These are phyloP conservation scores for Elsinoe necatrix DNA, from an alignment of 2,329 filamentous ascomycete species.

Conservation along the genomic window DNA sequence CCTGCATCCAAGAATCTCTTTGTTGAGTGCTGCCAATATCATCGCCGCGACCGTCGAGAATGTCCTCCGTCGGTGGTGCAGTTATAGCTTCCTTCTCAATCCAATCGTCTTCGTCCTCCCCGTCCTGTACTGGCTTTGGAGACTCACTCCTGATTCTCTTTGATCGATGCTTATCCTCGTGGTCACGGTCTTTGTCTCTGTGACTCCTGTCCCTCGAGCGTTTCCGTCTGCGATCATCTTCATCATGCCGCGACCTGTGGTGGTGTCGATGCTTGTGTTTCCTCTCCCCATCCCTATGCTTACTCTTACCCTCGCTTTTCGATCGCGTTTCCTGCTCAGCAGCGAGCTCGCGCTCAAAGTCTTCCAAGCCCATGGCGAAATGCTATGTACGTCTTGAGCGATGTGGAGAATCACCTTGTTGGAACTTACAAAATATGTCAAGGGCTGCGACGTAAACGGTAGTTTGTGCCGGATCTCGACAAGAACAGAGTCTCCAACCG, in stretches of 20 bases:
- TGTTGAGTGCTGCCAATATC: slow-evolving; percentile 39
- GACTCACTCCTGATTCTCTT: slow-evolving; percentile 25
- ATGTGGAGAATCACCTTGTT: background rate
- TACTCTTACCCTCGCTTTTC: slow-evolving; percentile 37
- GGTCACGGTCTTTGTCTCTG: slow-evolving; percentile 39
- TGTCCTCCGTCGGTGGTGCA: slow-evolving; percentile 35
- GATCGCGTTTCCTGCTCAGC: slow-evolving; percentile 53
- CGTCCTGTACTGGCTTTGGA: slow-evolving; percentile 34
- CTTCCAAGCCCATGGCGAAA: slow-evolving; percentile 50
- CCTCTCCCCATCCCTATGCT: slow-evolving; percentile 28
- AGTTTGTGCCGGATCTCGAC: background rate
- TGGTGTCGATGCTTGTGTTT: slow-evolving; percentile 39
- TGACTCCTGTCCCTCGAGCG: slow-evolving; percentile 49
- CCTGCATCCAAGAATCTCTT: slow-evolving; percentile 92
- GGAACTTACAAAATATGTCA: slow-evolving; percentile 8
- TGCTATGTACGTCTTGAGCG: background rate
- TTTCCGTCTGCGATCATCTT: slow-evolving; percentile 51
- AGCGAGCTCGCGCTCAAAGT: slow-evolving; percentile 71
- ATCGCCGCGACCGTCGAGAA: slow-evolving; percentile 36
- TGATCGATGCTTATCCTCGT: slow-evolving; percentile 28
- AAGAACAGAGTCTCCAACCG: background rate
- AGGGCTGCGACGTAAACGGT: background rate
- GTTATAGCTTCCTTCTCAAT: slow-evolving; percentile 37
- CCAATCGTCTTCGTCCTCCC: slow-evolving; percentile 32
- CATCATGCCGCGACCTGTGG: slow-evolving; percentile 25